Evolutionary conservation across 495 filamentous ascomycete genomes (phyloP).

Genomic region (Aspergillus mulundensis): DNA sequence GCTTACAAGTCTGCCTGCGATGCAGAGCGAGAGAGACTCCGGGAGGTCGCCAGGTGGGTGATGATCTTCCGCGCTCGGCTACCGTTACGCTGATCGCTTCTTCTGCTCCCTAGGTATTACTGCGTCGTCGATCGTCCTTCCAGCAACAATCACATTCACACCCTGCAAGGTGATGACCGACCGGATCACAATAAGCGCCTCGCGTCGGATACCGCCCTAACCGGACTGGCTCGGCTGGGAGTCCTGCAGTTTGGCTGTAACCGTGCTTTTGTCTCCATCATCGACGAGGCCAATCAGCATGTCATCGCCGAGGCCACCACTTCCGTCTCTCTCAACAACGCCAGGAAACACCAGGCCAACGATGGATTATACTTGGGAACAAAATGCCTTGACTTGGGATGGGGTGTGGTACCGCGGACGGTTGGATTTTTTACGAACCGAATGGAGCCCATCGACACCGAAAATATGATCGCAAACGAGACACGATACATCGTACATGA

Average conservation of each 20-base stretch:
- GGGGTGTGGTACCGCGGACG: slow-evolving; percentile 48
- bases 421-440: slow-evolving; percentile 32
- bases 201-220: slow-evolving; percentile 55
- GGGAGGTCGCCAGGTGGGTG: slow-evolving; percentile 14
- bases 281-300: slow-evolving; percentile 54
- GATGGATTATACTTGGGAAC: slow-evolving; percentile 45
- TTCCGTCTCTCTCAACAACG: slow-evolving; percentile 43
- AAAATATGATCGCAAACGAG: slow-evolving; percentile 24
- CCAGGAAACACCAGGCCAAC: slow-evolving; percentile 28
- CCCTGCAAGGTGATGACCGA: slow-evolving; percentile 16
- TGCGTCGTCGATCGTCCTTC: slow-evolving; percentile 22
- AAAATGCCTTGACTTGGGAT: slow-evolving; percentile 36
- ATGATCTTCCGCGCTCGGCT: background rate
- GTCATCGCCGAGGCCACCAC: slow-evolving; percentile 61
- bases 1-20: slow-evolving; percentile 9
- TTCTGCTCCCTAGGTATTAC: slow-evolving; percentile 26
- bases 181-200: slow-evolving; percentile 11
- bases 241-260: slow-evolving; percentile 48
- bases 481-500: slow-evolving; percentile 49
- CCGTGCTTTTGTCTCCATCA: slow-evolving; percentile 56
- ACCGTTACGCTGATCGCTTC: slow-evolving; percentile 2
- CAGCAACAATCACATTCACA: background rate
- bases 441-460: slow-evolving; percentile 20
- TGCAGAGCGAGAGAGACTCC: slow-evolving; percentile 15
- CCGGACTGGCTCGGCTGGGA: slow-evolving; percentile 60